These are phyloP conservation scores for Pluteus cervinus DNA, from an alignment of 768 basidiomycete species.

Conservation along the genomic window DNA sequence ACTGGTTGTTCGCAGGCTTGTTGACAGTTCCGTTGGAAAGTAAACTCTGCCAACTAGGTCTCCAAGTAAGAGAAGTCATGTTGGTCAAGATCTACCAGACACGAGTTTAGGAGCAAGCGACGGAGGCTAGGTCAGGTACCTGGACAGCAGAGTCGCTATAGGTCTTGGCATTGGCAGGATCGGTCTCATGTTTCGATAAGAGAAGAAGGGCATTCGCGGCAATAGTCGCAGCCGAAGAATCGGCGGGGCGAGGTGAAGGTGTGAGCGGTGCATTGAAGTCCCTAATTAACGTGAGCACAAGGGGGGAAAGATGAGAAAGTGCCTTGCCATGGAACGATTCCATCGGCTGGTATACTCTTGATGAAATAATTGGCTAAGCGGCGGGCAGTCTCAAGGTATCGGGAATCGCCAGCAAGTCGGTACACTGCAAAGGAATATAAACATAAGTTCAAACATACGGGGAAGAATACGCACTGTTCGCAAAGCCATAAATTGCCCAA, in stretches of 20 bases:
- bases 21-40: slow-evolving; percentile 65
- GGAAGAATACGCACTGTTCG: slow-evolving; percentile 45
- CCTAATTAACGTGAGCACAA: slow-evolving; percentile 29
- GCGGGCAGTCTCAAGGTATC: slow-evolving; percentile 57
- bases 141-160: slow-evolving; percentile 47
- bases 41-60: slow-evolving; percentile 55
- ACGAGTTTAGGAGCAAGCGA: not conserved
- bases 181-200: slow-evolving; percentile 40
- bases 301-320: not conserved
- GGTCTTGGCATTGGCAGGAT: slow-evolving; percentile 20
- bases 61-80: slow-evolving; percentile 50
- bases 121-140: slow-evolving; percentile 21
- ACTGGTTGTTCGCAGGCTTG: slow-evolving; percentile 44
- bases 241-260: slow-evolving; percentile 51
- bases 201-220: slow-evolving; percentile 55
- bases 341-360: slow-evolving; percentile 48
- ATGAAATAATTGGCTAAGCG: slow-evolving; percentile 57
- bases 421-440: slow-evolving; percentile 40
- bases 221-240: slow-evolving; percentile 66
- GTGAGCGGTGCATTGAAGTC: slow-evolving; percentile 65
- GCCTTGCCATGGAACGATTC: slow-evolving; percentile 61
- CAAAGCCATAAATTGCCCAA: slow-evolving; percentile 68
- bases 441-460: not conserved
- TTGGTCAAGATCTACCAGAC: slow-evolving; percentile 35
- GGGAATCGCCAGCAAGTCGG: slow-evolving; percentile 38